phyloP scores from a whole-genome alignment of 176 grass and related monocot genomes.

The Cenchrus purpureus region DNA sequence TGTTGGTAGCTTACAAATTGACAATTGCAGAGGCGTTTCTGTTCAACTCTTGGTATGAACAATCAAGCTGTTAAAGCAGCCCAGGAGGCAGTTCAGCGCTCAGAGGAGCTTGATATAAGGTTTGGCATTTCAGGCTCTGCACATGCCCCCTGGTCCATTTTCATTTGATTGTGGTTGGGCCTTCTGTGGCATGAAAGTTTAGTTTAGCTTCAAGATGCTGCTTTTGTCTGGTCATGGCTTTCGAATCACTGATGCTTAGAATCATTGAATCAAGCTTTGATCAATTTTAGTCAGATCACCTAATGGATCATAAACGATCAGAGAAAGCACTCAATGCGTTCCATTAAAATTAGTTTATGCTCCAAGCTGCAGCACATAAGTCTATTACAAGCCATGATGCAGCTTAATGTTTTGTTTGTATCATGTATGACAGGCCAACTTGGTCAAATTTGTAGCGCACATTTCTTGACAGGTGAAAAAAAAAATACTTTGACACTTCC shows the following conservation, averaged over 20 bases:
- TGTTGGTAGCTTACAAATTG: constrained; percentile 32
- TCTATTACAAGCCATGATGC: neutral
- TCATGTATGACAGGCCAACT: neutral
- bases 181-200: constrained; percentile 21
- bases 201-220: constrained; percentile 3
- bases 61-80: constrained; percentile 89
- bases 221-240: neutral
- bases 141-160: neutral
- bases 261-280: neutral
- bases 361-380: neutral
- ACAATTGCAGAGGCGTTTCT: constrained; percentile 76
- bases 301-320: neutral
- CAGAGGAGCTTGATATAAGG: constrained; percentile 91
- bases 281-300: constrained; percentile 7
- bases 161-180: neutral
- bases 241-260: neutral
- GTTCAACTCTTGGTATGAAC: constrained; percentile 90
- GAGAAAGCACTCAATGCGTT: neutral
- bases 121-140: constrained; percentile 31
- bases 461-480: neutral
- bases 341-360: neutral
- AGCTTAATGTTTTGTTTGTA: neutral
- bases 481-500: constrained; percentile 30
- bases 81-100: constrained; percentile 80
- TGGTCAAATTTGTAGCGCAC: constrained; percentile 3